These are phyloP conservation scores for Rhizomucor miehei DNA, from an alignment of 371 early-diverging fungal species.

Conservation along the genomic window DNA sequence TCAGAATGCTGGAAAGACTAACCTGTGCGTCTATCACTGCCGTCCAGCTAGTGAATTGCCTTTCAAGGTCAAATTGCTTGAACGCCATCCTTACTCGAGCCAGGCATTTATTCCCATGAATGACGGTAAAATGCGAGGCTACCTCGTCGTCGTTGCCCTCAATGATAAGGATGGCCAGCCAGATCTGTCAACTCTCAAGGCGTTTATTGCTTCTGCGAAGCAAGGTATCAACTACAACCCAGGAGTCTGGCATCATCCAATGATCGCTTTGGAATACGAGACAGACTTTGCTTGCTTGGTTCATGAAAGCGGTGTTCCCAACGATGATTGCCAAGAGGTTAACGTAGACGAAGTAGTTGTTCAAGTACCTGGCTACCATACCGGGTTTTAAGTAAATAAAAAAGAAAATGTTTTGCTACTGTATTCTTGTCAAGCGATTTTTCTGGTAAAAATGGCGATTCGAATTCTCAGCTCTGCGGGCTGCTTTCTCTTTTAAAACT, in stretches of 20 bases:
- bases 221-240: conserved; percentile 85
- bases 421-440: no score
- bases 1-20: conserved; percentile 41
- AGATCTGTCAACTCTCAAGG: conserved; percentile 69
- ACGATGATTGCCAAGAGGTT: conserved; percentile 68
- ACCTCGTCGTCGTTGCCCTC: conserved; percentile 77
- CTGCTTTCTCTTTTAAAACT: no score
- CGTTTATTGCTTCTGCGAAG: conserved; percentile 66
- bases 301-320: conserved; percentile 66
- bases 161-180: conserved; percentile 67
- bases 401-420: background rate
- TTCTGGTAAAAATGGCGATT: conserved; percentile 1
- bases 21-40: conserved; percentile 74
- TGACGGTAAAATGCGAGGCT: conserved; percentile 50
- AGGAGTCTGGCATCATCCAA: conserved; percentile 90
- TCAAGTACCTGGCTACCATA: conserved; percentile 38
- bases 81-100: conserved; percentile 84
- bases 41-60: conserved; percentile 46
- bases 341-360: conserved; percentile 25
- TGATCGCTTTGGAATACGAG: conserved; percentile 66
- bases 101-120: conserved; percentile 88
- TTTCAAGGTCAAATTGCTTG: conserved; percentile 72
- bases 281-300: conserved; percentile 67
- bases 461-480: no score
- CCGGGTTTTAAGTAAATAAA: background rate